phyloP scores from a whole-genome alignment of 2,329 filamentous ascomycete genomes.

The Sarocladium kiliense region DNA sequence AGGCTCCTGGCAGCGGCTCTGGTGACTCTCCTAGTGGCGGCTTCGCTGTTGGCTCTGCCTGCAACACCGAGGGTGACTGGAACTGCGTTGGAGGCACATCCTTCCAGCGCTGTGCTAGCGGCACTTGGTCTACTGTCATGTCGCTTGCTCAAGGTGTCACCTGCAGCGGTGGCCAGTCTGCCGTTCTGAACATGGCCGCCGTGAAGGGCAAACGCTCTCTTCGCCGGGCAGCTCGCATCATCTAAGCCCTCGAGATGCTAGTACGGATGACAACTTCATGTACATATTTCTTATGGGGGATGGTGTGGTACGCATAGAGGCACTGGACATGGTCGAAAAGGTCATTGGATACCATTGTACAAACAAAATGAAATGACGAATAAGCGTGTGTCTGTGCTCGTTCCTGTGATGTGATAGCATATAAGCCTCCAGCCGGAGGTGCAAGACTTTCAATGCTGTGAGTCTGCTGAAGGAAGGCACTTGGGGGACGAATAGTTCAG shows the following conservation, averaged over 20 bases:
- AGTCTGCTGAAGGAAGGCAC: no score
- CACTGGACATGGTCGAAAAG: neutral
- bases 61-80: constrained; percentile 43
- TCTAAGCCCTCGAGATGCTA: constrained; percentile 5
- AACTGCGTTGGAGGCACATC: constrained; percentile 46
- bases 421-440: no score
- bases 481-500: no score
- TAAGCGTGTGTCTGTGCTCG: no score
- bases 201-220: constrained; percentile 15
- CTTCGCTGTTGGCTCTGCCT: constrained; percentile 36
- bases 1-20: constrained; percentile 15
- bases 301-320: neutral
- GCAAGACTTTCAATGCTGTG: no score
- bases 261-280: neutral
- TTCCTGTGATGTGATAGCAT: no score
- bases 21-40: constrained; percentile 17
- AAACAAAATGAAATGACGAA: neutral
- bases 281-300: constrained; percentile 1
- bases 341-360: neutral
- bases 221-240: constrained; percentile 23
- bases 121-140: constrained; percentile 41
- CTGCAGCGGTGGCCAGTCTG: constrained; percentile 37
- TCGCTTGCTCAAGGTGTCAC: constrained; percentile 38
- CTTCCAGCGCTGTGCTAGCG: constrained; percentile 52
- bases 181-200: constrained; percentile 29